Conservation (phyloP, 75 land plant species). For the Sequoiadendron giganteum region DNA sequence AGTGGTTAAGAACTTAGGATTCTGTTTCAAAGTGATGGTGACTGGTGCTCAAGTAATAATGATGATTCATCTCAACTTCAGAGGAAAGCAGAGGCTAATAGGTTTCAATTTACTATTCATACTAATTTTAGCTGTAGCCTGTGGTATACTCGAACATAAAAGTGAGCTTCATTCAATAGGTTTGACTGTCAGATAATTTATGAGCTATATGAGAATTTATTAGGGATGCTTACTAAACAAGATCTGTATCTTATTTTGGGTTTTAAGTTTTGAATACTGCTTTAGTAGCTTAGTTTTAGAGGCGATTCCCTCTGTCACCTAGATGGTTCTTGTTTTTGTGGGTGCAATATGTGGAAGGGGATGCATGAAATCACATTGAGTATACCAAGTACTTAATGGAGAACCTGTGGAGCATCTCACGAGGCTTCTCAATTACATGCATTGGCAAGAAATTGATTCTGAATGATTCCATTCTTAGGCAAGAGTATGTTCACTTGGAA, state of each 20-base stretch:
- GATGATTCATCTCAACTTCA: background rate
- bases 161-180: background rate
- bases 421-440: background rate
- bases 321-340: background rate
- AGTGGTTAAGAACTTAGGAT: background rate
- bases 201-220: background rate
- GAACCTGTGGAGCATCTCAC: background rate
- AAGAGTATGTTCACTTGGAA: too few species aligned
- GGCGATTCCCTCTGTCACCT: background rate
- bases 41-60: background rate
- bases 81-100: background rate
- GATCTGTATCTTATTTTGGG: background rate
- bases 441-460: background rate
- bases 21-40: background rate
- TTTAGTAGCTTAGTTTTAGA: background rate
- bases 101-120: background rate
- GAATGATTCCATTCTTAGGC: background rate
- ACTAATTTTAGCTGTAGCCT: background rate
- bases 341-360: background rate
- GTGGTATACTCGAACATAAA: too few species aligned
- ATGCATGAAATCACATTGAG: background rate
- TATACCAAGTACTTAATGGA: background rate
- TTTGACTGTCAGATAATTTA: background rate
- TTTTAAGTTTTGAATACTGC: background rate
- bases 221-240: background rate